Evolutionary conservation across 176 grass and related monocot genomes (phyloP), one percentile per base, ranked within the genome.

Genomic region (Oryza nivara): DNA sequence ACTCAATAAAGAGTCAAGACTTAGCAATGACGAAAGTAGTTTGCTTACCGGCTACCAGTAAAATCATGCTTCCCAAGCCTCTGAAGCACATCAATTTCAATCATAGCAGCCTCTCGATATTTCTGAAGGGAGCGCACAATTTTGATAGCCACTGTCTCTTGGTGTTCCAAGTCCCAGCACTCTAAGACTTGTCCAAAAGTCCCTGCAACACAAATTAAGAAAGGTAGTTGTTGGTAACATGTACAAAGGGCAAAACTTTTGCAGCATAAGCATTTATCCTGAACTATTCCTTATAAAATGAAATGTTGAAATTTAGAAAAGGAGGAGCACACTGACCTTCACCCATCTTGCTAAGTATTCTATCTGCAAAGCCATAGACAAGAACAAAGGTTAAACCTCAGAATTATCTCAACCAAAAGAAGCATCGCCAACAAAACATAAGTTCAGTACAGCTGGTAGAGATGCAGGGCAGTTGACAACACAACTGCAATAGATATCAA

Each of bases 131-230:
- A 95, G 60, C 93, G 89, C 15, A 95, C 84, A 86, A 99, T 94
- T 84, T 99, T 99, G 65, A 99, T 76, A 60, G 96, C 96, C 54
- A 99, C 96, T 78, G 89, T 58, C 89, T 99, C 96, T 92, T 93
- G 88, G 77, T 86, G 92, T 88, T 93, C 96, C 86, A 95, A 74
- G 78, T 99, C 96, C 93, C 91, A 99, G 77, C 96, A 99, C 86
- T 96, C 96, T 78, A 99, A 83, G 45, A 99, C 96, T 96, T 99
- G 96, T 13, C 96, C 96, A 88, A 99, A 99, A 13, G 96, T 99
- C 68, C 93, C 96, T 99, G 88, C 76, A 85, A 76, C 28, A 73
- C 52, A 77, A 77, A 9, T 78, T 65, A 52, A 12, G 66, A 71
- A 80, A 44, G 4, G 26, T 25, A 78, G 73, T 16, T 71, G 69